phyloP scores from a whole-genome alignment of 441 rosid genomes.

The Bocquillonia castaneifolia region DNA sequence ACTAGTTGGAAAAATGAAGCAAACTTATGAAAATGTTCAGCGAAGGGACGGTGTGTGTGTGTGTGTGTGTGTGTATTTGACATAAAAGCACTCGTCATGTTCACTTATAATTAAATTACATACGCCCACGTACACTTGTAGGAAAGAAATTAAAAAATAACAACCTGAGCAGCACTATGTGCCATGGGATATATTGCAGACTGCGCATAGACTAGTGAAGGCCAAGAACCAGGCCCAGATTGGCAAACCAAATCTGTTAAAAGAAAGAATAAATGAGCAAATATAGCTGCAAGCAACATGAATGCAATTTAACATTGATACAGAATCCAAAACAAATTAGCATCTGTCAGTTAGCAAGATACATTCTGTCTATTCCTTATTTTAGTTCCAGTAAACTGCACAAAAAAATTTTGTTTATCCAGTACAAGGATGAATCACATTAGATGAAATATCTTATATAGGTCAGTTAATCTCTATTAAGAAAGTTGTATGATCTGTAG shows the following conservation, averaged over 20 bases:
- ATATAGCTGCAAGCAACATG: not conserved
- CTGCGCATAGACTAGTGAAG: constrained; percentile 73
- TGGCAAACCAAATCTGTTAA: constrained; percentile 90
- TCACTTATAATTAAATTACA: constrained; percentile 12
- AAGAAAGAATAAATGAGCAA: constrained; percentile 21
- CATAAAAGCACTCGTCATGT: constrained; percentile 14
- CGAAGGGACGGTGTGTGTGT: not conserved
- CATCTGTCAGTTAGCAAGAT: constrained; percentile 3
- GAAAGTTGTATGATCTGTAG: not conserved
- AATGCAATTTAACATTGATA: constrained; percentile 1
- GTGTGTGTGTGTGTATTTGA: too few species aligned
- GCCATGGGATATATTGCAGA: constrained; percentile 96
- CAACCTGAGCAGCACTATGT: constrained; percentile 97
- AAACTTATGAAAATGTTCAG: not conserved
- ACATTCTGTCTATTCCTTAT: constrained; percentile 3
- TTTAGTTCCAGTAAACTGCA: constrained; percentile 1
- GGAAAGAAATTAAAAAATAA: constrained; percentile 8
- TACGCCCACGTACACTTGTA: not conserved
- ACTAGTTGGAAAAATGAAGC: not conserved
- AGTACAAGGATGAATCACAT: not conserved
- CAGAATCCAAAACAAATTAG: constrained; percentile 1
- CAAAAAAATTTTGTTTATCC: not conserved
- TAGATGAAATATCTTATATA: not conserved
- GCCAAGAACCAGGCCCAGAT: constrained; percentile 97
- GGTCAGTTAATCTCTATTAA: not conserved